phyloP scores from a whole-genome alignment of 2,329 filamentous ascomycete species.

The Neofusicoccum kwambonambiense region DNA sequence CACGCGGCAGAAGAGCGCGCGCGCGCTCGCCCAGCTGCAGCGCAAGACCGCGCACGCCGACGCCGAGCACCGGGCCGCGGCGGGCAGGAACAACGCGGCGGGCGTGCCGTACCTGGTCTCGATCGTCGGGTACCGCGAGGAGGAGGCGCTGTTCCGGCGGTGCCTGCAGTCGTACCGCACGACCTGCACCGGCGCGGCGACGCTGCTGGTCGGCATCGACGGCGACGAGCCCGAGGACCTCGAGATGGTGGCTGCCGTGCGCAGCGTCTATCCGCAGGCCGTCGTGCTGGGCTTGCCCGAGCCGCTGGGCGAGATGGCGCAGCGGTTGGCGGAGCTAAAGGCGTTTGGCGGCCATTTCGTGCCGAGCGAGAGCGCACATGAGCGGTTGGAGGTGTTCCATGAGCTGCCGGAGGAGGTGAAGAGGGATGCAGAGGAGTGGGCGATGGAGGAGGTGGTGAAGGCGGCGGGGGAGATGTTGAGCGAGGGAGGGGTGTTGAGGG shows the following conservation, averaged over 20 bases:
- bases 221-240: slow-evolving; percentile 29
- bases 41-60: no score
- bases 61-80: no score
- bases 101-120: slow-evolving; percentile 26
- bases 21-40: no score
- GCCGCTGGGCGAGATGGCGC: slow-evolving; percentile 29
- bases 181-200: slow-evolving; percentile 23
- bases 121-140: slow-evolving; percentile 35
- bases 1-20: no score
- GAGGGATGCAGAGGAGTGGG: neutral
- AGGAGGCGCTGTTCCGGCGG: slow-evolving; percentile 28
- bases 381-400: neutral
- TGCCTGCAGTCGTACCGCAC: slow-evolving; percentile 31
- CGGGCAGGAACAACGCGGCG: no score
- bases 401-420: neutral
- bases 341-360: slow-evolving; percentile 19
- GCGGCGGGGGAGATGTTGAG: slow-evolving; percentile 22
- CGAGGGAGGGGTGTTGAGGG: slow-evolving; percentile 20
- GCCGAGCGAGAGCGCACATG: neutral
- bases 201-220: slow-evolving; percentile 32
- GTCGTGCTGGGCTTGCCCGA: slow-evolving; percentile 27
- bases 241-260: slow-evolving; percentile 32
- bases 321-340: slow-evolving; percentile 21
- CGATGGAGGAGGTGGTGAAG: neutral
- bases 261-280: slow-evolving; percentile 27